A percentile compares a stretch with the other conserved stretches of the same genome.
Conservation (phyloP, 2,329 filamentous ascomycete species). For the Ceratocystis diversiconidia region DNA sequence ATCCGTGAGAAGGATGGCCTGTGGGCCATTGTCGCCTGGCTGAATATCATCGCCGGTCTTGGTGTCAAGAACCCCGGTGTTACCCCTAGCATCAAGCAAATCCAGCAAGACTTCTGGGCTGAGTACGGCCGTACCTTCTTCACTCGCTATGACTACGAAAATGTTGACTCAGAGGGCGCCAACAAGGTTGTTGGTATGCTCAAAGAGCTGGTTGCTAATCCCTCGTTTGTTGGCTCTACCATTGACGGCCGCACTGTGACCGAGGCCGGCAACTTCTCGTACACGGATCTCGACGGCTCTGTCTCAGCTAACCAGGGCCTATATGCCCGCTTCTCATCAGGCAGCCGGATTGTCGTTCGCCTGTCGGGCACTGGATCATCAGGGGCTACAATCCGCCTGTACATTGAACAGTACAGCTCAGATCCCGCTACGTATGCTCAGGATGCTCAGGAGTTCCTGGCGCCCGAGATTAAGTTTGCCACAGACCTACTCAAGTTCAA, state of each 20-base stretch:
- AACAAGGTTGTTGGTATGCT: slow-evolving; percentile 79
- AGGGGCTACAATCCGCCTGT: slow-evolving; percentile 89
- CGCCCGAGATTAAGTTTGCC: slow-evolving; percentile 75
- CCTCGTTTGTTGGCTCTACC: slow-evolving; percentile 65
- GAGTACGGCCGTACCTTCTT: slow-evolving; percentile 97
- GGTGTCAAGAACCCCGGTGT: slow-evolving; percentile 66
- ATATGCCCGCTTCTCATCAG: slow-evolving; percentile 85
- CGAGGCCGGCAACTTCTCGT: slow-evolving; percentile 91
- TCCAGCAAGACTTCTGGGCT: slow-evolving; percentile 94
- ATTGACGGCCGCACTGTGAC: slow-evolving; percentile 68
- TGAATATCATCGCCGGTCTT: slow-evolving; percentile 95
- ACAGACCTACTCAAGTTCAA: slow-evolving; percentile 81
- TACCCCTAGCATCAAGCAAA: slow-evolving; percentile 84
- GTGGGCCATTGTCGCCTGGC: slow-evolving; percentile 93
- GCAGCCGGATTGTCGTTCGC: slow-evolving; percentile 87
- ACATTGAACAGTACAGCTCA: slow-evolving; percentile 87
- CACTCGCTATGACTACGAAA: slow-evolving; percentile 96
- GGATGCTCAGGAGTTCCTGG: slow-evolving; percentile 87
- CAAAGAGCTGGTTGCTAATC: slow-evolving; percentile 59
- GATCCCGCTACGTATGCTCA: slow-evolving; percentile 63
- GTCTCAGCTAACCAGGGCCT: slow-evolving; percentile 93
- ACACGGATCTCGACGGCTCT: slow-evolving; percentile 96
- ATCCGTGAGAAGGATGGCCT: slow-evolving; percentile 98
- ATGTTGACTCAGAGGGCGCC: slow-evolving; percentile 80
- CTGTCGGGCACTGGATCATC: slow-evolving; percentile 90